Evolutionary conservation across 306 rosid species (phyloP).

Genomic region (Sphenostylis stenocarpa): DNA sequence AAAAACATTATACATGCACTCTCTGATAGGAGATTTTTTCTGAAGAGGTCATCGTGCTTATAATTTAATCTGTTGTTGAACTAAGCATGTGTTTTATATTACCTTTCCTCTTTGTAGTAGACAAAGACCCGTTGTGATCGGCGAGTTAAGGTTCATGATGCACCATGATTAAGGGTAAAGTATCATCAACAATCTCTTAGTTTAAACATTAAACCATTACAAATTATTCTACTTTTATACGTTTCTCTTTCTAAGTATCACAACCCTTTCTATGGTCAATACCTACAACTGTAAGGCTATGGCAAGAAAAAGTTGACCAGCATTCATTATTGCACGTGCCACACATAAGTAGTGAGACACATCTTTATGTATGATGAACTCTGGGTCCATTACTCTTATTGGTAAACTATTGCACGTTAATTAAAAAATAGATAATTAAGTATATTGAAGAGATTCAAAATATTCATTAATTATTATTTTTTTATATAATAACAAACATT

Average conservation of each 20-base stretch:
- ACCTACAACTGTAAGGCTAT: not conserved
- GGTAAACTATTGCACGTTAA: too few species aligned
- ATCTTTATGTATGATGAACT: not conserved
- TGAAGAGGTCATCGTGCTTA: too few species aligned
- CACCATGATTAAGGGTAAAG: conserved; percentile 19
- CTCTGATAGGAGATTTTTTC: too few species aligned
- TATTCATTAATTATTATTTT: too few species aligned
- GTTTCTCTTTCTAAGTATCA: conserved; percentile 27
- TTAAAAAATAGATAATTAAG: too few species aligned
- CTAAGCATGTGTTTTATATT: too few species aligned
- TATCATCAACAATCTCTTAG: not conserved
- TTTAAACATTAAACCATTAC: not conserved
- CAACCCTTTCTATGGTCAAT: not conserved
- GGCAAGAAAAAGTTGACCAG: not conserved
- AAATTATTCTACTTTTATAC: not conserved
- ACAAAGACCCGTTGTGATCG: conserved; percentile 35
- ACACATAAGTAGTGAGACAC: not conserved
- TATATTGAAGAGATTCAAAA: too few species aligned
- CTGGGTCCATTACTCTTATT: too few species aligned
- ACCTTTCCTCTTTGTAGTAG: conserved; percentile 9
- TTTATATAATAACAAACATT: not conserved
- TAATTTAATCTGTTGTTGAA: too few species aligned
- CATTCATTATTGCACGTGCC: conserved; percentile 12
- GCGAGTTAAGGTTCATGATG: conserved; percentile 11
- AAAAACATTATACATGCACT: too few species aligned